Base-by-base conservation (phyloP, 1,284 basidiomycete genomes). In the Earliella scabrosa region DNA sequence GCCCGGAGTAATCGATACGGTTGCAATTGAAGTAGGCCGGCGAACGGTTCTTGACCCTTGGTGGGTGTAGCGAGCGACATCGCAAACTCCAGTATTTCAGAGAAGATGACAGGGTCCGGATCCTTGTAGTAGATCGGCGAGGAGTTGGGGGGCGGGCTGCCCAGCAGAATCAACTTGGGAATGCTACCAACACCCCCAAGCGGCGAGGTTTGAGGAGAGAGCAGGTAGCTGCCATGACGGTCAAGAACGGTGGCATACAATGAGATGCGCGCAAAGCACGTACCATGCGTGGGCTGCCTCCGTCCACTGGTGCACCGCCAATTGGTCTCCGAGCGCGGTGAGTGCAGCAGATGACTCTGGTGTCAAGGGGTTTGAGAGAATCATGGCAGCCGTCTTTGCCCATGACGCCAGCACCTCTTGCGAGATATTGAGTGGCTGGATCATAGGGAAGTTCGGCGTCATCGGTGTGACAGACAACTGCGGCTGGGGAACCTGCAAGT, bases 271-370 rank as follows among this genome's bases (percentile, higher is more conserved):
- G n/a, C n/a, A n/a, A n/a, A 46, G 36, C 54, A 59, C 73, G 65
- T 68, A 97, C 95, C 96, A 98, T 55, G 82, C 86, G 77, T 99
- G 96, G 14, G 95, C 94, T 8, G 95, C 95, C 65, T 96, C 90
- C 6, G 85, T 73, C 75, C 93, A 86, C 41, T 90, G 83, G 59
- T 90, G 86, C 2, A 82, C 78, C 38, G 80, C 70, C 32, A 99
- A 79, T 59, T 87, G 88, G 68, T 97, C 93, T 29, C 96, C 97
- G 3, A 99, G 82, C 16, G 92, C 85, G 29, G 93, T 92, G 58
- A 99, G 72, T 13, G 92, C 88, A n/a, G 86, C 80, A 0, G 90
- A 86, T 23, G 78, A 77, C 53, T 92, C 90, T 10, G 78, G 65
- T 6, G 78, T 79, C 66, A 90, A 75, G 49, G 89, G 85, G 55